Evolutionary conservation across 2,329 filamentous ascomycete species (phyloP), one percentile per base, ranked within the genome.

Genomic region (Fusarium vanettenii): DNA sequence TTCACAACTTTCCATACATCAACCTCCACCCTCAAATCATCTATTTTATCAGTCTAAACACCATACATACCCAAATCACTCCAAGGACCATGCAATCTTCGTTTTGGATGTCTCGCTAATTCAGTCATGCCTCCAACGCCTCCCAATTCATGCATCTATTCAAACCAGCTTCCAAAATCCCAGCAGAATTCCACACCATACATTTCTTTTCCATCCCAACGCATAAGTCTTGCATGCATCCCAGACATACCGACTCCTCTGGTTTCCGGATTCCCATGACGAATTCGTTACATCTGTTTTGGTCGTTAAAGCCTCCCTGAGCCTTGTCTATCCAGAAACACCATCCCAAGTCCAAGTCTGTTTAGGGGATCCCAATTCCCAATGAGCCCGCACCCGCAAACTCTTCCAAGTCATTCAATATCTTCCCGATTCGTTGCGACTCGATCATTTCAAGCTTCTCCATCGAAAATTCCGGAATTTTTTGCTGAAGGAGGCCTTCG

Each of bases 331-430:
- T 45, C 65, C 14, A 29, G n/a, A 39, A 35, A 37, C 13, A 29
- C 39, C 55, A 50, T 60, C 43, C 35, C 22, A 11, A 35, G 52
- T 35, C 52, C 67, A 20, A 60, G 11, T 14, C 66, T 52, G 39
- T 43, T 69, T 45, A 31, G 25, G 18, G 16, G 64, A 27, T 52
- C 25, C 14, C 62, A 63, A 11, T 22, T 60, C 71, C 73, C 41
- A 78, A 57, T 3, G 45, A 68, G 7, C 72, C 78, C 2, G 69
- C 69, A 1, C 78, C 76, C 1, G 78, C 73, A 55, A 80, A 79
- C 25, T 75, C 76, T 56, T 74, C 72, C 39, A 80, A 29, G 60
- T 80, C 77, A 59, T 76, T 78, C 43, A 80, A 57, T 11, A 79
- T 67, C 35, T 62, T 60, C 25, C 70, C 71, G 5, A 80, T 76